Conservation (phyloP, 2,329 filamentous ascomycete genomes). For the Pestalotiopsis sp. region DNA sequence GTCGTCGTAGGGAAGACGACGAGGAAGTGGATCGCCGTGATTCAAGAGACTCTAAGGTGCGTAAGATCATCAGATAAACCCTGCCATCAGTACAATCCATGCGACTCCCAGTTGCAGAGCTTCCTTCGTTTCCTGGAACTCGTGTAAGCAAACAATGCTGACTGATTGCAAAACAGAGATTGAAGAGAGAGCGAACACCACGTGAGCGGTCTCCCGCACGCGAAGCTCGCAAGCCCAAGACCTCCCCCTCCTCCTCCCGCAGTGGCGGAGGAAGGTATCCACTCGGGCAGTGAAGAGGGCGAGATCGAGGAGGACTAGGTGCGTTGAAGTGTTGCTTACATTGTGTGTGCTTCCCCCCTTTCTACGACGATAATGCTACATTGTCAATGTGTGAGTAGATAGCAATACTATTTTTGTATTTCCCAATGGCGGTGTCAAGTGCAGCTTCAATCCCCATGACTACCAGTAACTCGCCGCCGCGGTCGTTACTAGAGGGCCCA, state of each 20-base stretch:
- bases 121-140: no score
- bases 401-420: background rate
- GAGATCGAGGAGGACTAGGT: slow-evolving; percentile 86
- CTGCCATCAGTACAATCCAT: no score
- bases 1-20: slow-evolving; percentile 81
- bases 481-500: no score
- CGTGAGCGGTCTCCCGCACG: slow-evolving; percentile 64
- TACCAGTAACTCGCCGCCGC: no score
- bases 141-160: background rate
- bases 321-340: slow-evolving; percentile 54
- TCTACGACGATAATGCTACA: background rate
- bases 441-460: no score
- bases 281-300: slow-evolving; percentile 93
- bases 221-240: slow-evolving; percentile 61
- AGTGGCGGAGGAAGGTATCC: slow-evolving; percentile 63
- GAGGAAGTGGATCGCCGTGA: slow-evolving; percentile 67
- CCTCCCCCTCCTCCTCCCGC: slow-evolving; percentile 48
- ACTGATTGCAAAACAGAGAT: slow-evolving; percentile 45
- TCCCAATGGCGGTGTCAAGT: background rate
- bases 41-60: slow-evolving; percentile 70
- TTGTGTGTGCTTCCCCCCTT: background rate
- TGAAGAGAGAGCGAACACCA: slow-evolving; percentile 59
- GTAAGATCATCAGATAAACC: slow-evolving; percentile 15
- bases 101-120: no score
- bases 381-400: background rate